A percentile compares a stretch with the other conserved stretches of the same genome.
Evolutionary conservation across 169 alveolate species (phyloP).

Genomic region (Plasmodium gallinaceum): DNA sequence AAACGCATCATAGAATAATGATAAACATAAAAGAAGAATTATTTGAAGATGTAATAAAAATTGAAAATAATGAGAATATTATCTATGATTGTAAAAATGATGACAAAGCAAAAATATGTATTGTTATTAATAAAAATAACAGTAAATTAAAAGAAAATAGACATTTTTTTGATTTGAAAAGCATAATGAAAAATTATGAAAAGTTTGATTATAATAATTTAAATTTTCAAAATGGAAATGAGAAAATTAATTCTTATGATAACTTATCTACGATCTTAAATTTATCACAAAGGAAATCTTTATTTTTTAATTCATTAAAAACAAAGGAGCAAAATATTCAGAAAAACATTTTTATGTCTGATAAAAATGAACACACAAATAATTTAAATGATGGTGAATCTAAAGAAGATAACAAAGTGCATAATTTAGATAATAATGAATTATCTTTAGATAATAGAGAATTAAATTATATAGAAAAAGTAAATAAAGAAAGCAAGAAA

Average conservation of each 20-base stretch:
- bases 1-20: constrained; percentile 65
- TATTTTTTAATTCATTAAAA: background rate
- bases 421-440: background rate
- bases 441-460: background rate
- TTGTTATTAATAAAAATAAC: constrained; percentile 32
- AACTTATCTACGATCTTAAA: constrained; percentile 26
- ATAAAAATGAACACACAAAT: background rate
- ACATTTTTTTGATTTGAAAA: constrained; percentile 50
- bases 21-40: constrained; percentile 67
- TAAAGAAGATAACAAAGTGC: background rate
- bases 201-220: constrained; percentile 22
- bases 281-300: constrained; percentile 15
- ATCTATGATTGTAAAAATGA: constrained; percentile 7
- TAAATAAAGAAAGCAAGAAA: background rate
- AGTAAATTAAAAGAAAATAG: constrained; percentile 17
- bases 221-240: constrained; percentile 1
- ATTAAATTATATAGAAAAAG: background rate
- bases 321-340: background rate
- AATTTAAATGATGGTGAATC: background rate
- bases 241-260: constrained; percentile 8
- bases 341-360: background rate
- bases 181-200: constrained; percentile 16
- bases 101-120: constrained; percentile 18
- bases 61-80: constrained; percentile 24
- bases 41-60: constrained; percentile 37